A percentile compares a stretch with the other conserved stretches of the same genome.
phyloP scores from a whole-genome alignment of 306 rosid genomes.

The apple (Malus domestica) region DNA sequence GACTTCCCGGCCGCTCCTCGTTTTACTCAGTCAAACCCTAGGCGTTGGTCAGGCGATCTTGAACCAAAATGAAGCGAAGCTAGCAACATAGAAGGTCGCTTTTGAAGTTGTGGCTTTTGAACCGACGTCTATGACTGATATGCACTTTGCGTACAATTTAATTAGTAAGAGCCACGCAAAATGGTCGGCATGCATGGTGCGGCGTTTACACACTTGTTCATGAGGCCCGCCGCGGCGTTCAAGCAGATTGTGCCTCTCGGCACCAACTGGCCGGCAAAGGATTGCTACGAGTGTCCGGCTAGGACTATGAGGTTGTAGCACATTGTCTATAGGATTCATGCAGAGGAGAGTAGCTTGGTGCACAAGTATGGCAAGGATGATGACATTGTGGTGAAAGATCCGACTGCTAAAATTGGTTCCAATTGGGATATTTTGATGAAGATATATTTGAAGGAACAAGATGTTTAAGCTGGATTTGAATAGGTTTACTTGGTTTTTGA shows the following conservation, averaged over 20 bases:
- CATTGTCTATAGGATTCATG: slow-evolving; percentile 1
- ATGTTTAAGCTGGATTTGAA: slow-evolving; percentile 4
- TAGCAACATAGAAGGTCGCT: slow-evolving; percentile 2
- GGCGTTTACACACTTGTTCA: slow-evolving; percentile 1
- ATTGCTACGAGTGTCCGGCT: not conserved
- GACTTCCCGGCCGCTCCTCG: not conserved
- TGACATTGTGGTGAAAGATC: not conserved
- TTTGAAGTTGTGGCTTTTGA: not conserved
- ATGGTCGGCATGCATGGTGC: slow-evolving; percentile 4
- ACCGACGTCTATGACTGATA: not conserved
- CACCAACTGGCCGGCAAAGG: not conserved
- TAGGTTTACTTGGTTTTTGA: slow-evolving; percentile 1
- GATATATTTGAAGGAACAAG: slow-evolving; percentile 12
- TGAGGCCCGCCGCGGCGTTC: not conserved
- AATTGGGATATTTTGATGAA: not conserved
- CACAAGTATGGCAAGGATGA: slow-evolving; percentile 1
- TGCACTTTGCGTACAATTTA: not conserved
- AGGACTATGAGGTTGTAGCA: slow-evolving; percentile 3
- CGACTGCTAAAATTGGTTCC: not conserved
- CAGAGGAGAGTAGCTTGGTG: slow-evolving; percentile 6
- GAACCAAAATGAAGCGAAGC: slow-evolving; percentile 4
- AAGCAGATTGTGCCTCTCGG: slow-evolving; percentile 4
- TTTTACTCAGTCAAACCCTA: slow-evolving; percentile 1
- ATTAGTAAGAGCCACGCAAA: slow-evolving; percentile 2
- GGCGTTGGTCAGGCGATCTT: not conserved